phyloP scores from a whole-genome alignment of 2,329 filamentous ascomycete species.

The Furcasterigmium sp. region DNA sequence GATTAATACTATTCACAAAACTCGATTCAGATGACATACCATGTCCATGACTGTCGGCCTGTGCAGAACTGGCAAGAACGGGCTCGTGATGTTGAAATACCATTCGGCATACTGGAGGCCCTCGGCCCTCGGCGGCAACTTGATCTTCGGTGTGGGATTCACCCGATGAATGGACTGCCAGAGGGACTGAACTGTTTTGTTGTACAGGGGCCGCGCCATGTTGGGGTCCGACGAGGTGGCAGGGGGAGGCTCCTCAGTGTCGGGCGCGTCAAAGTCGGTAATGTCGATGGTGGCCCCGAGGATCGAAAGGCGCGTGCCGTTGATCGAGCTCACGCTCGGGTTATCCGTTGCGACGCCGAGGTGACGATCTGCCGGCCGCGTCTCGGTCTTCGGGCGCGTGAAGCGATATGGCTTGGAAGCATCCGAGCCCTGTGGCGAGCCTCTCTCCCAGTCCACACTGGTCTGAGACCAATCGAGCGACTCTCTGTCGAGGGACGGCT shows the following conservation, averaged over 20 bases:
- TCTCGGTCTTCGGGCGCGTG: slow-evolving; percentile 16
- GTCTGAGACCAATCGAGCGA: slow-evolving; percentile 24
- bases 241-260: slow-evolving; percentile 55
- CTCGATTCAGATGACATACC: slow-evolving; percentile 36
- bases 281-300: slow-evolving; percentile 78
- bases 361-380: slow-evolving; percentile 54
- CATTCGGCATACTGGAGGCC: slow-evolving; percentile 66
- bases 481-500: not conserved
- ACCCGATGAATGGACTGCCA: slow-evolving; percentile 59
- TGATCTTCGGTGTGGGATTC: slow-evolving; percentile 50
- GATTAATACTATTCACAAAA: not conserved
- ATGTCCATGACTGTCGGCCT: slow-evolving; percentile 66
- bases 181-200: slow-evolving; percentile 69
- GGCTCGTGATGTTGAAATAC: slow-evolving; percentile 69
- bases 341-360: slow-evolving; percentile 60
- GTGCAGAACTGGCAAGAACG: slow-evolving; percentile 73
- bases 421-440: not conserved
- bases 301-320: slow-evolving; percentile 70
- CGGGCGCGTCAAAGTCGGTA: slow-evolving; percentile 62
- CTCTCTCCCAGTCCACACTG: slow-evolving; percentile 16
- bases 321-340: slow-evolving; percentile 65
- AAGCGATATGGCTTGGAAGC: not conserved
- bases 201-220: slow-evolving; percentile 46
- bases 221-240: slow-evolving; percentile 21
- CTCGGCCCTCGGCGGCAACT: slow-evolving; percentile 58